phyloP scores from a whole-genome alignment of 441 rosid genomes.

The Omphalea diandra region DNA sequence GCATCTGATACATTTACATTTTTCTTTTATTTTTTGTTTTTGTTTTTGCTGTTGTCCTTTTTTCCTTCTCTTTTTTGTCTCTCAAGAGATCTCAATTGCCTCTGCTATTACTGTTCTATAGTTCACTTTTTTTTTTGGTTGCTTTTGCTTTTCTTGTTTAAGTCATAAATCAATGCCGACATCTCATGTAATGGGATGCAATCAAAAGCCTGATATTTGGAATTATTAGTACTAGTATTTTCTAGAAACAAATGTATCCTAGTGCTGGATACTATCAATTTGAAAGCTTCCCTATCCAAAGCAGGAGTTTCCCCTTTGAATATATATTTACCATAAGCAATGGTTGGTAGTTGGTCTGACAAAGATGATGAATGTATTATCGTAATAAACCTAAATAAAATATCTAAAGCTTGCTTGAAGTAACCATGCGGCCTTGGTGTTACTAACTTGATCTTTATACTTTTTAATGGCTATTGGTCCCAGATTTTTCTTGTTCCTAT shows the following conservation, averaged over 20 bases:
- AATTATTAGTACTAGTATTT: not conserved
- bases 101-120: not conserved
- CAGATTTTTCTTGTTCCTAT: not conserved
- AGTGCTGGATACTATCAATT: not conserved
- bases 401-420: not conserved
- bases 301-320: no score
- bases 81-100: no score
- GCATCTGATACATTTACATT: no score
- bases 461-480: no score
- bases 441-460: not conserved
- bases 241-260: not conserved
- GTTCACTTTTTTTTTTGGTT: not conserved
- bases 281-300: no score
- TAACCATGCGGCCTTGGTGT: not conserved
- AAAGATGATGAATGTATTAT: not conserved
- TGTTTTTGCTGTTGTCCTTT: no score
- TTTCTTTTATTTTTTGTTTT: no score
- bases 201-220: constrained; percentile 1
- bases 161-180: not conserved
- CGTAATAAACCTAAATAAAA: not conserved
- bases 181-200: not conserved
- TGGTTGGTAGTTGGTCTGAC: no score
- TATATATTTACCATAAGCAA: no score
- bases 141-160: not conserved
- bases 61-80: no score